Base-by-base conservation (phyloP, 2,329 filamentous ascomycete genomes). In the Aspergillus fischeri region DNA sequence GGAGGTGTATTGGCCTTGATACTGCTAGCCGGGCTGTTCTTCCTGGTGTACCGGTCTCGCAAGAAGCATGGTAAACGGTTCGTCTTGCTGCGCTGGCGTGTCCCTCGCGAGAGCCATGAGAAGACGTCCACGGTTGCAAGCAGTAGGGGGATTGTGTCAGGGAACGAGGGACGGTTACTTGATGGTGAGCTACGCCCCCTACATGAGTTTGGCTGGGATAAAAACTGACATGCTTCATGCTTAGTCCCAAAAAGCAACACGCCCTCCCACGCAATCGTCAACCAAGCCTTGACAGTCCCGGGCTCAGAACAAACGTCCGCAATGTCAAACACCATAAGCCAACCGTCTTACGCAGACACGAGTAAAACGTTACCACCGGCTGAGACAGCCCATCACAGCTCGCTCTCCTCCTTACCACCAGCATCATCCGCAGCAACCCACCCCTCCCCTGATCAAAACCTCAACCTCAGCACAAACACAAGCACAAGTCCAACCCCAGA, bases 21-120 rank as follows among this genome's bases (percentile, higher is more conserved):
- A 1, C 20, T 68, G 3, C 17, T 62, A 9, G 56, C 44, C 14
- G 5, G 64, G 1, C 41, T 67, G 0, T 48, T 63, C 0, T 61
- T 63, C 29, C 49, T 60, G 24, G 62, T 59, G 49, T 61, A 58
- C 45, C 58, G 66, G n/a, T 55, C 42, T 45, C 58, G 55, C 20
- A 67, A 56, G 53, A 64, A 50, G 29, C 52, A 29, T 57, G 54
- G 27, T 27, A 51, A 53, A 14, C 27, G 44, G 6, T 52, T 53
- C 42, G 50, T 20, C 17, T 47, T 54, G 3, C 11, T 56, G 24
- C 50, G 48, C 20, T 52, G 62, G 35, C 56, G 55, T 25, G 8
- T 7, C 44, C 25, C 44, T 25, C 51, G 29, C 20, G 49, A 38
- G 11, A 35, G 25, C 11, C 20, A 32, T 9, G 44, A 25, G 44